A percentile compares a stretch with the other conserved stretches of the same genome.
Conservation (phyloP, 768 basidiomycete genomes). For the Chalciporus sphaerocephalus region DNA sequence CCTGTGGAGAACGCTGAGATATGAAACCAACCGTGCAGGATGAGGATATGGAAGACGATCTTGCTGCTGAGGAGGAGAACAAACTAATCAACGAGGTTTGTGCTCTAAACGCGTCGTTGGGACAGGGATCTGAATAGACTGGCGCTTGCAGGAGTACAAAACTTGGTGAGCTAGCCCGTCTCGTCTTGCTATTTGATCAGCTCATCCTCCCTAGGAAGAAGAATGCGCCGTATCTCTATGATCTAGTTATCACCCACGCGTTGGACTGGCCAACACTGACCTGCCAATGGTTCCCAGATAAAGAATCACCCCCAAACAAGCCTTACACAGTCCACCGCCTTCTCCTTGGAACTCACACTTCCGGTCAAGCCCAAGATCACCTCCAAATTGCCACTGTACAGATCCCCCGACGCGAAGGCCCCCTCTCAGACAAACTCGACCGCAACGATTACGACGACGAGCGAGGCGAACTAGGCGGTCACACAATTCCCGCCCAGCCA, state of each 20-base stretch:
- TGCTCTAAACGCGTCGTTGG: constrained; percentile 6
- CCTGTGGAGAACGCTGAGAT: neutral
- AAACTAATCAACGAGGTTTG: constrained; percentile 82
- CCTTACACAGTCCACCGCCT: constrained; percentile 94
- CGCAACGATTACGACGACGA: constrained; percentile 84
- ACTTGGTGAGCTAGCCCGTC: constrained; percentile 53
- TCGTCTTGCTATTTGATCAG: neutral
- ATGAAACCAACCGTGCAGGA: constrained; percentile 44
- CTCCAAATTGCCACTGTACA: constrained; percentile 94
- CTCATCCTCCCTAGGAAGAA: constrained; percentile 66
- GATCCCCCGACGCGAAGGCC: constrained; percentile 77
- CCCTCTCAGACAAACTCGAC: constrained; percentile 73
- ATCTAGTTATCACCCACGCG: constrained; percentile 95
- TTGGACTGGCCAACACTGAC: constrained; percentile 98
- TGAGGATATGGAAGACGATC: constrained; percentile 76
- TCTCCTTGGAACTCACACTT: constrained; percentile 96
- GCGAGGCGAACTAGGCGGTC: constrained; percentile 90
- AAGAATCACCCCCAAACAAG: constrained; percentile 82
- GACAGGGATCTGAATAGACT: constrained; percentile 8
- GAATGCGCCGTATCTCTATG: constrained; percentile 97
- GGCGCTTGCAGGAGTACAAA: constrained; percentile 66
- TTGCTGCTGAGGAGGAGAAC: constrained; percentile 81
- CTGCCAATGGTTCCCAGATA: constrained; percentile 99
- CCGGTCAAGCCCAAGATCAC: constrained; percentile 89
- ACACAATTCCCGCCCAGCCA: constrained; percentile 78